Conservation (phyloP, 2,329 filamentous ascomycete species). For the Triangularia setosa region DNA sequence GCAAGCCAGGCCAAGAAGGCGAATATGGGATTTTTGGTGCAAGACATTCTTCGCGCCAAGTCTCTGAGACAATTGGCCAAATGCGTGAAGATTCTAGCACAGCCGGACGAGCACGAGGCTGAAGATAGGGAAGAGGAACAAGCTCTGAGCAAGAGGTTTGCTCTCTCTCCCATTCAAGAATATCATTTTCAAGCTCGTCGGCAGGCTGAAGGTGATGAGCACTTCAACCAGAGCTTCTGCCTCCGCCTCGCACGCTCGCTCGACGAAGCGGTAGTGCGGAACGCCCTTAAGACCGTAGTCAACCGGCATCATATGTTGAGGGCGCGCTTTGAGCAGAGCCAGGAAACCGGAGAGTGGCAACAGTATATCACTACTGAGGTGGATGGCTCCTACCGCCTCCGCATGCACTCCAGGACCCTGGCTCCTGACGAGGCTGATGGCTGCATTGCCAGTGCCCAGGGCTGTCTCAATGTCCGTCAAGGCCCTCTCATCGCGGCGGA, state of each 20-base stretch:
- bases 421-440: conserved; percentile 9
- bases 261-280: conserved; percentile 9
- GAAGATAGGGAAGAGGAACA: conserved; percentile 14
- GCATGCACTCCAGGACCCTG: neutral
- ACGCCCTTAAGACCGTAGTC: conserved; percentile 28
- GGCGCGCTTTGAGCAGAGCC: conserved; percentile 28
- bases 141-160: conserved; percentile 31
- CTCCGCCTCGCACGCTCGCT: conserved; percentile 33
- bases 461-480: conserved; percentile 20
- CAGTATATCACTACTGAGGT: conserved; percentile 26
- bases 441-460: conserved; percentile 27
- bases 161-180: conserved; percentile 42
- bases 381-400: conserved; percentile 22
- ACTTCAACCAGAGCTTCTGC: conserved; percentile 44
- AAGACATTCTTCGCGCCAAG: conserved; percentile 31
- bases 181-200: conserved; percentile 38
- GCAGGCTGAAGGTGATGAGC: conserved; percentile 31
- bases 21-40: conserved; percentile 30
- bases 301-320: conserved; percentile 36
- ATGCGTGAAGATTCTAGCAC: conserved; percentile 2
- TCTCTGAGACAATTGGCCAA: conserved; percentile 29
- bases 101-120: neutral
- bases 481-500: conserved; percentile 28
- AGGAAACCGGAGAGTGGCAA: conserved; percentile 24
- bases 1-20: conserved; percentile 36